A percentile compares a stretch with the other conserved stretches of the same genome.
Conservation (phyloP, 1,139 yeast genomes). For the Hemisphaericaspora xylofermentans region DNA sequence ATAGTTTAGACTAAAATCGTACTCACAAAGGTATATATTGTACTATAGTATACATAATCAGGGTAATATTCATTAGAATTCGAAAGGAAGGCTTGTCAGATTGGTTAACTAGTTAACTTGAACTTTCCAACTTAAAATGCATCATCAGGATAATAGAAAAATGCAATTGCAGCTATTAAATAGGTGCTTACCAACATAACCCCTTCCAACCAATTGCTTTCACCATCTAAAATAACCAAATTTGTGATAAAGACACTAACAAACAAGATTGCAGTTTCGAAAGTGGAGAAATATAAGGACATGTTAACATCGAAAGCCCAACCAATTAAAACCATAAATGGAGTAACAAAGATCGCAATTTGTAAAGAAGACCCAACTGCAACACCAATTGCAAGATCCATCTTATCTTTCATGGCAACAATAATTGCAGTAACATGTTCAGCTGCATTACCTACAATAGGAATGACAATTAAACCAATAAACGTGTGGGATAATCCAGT, state of each 20-base stretch:
- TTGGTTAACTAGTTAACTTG: neutral
- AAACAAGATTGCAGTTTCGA: slow-evolving; percentile 89
- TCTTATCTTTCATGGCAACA: slow-evolving; percentile 93
- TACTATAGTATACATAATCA: too few relatives aligned
- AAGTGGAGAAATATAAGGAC: slow-evolving; percentile 87
- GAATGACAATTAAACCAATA: slow-evolving; percentile 88
- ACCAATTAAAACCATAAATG: slow-evolving; percentile 89
- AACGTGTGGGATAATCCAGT: slow-evolving; percentile 92
- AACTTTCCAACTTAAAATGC: slow-evolving; percentile 1
- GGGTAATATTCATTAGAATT: too few relatives aligned
- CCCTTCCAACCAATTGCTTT: slow-evolving; percentile 96
- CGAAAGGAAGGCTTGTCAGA: too few relatives aligned
- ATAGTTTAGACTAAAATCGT: too few relatives aligned
- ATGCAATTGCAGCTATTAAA: slow-evolving; percentile 81
- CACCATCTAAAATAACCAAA: slow-evolving; percentile 87
- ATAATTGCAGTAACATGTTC: slow-evolving; percentile 96
- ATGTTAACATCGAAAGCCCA: slow-evolving; percentile 90
- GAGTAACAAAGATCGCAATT: slow-evolving; percentile 91
- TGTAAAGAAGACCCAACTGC: slow-evolving; percentile 97
- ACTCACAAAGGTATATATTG: too few relatives aligned
- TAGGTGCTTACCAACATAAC: slow-evolving; percentile 87
- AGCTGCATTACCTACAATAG: slow-evolving; percentile 98
- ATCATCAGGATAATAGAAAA: slow-evolving; percentile 72
- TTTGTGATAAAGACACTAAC: slow-evolving; percentile 86
- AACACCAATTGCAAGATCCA: slow-evolving; percentile 96